A percentile compares a stretch with the other conserved stretches of the same genome.
Evolutionary conservation across 148 eudicot species (phyloP).

Genomic region (Tetragonia tetragonoides): DNA sequence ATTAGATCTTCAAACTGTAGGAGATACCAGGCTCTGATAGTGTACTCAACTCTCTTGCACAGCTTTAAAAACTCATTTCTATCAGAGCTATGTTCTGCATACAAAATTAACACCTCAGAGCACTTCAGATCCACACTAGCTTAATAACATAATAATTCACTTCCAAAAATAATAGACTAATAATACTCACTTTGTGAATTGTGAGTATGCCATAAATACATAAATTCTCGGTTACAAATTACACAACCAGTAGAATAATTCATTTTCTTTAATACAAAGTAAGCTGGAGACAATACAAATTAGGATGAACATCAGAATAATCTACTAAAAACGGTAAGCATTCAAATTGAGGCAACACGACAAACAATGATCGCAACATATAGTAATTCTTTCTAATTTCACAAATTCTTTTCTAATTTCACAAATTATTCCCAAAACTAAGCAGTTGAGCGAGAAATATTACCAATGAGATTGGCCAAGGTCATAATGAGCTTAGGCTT

Average conservation of each 20-base stretch:
- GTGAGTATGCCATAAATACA: too few species aligned
- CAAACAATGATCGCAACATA: too few species aligned
- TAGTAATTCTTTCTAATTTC: too few species aligned
- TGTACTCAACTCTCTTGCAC: constrained; percentile 87
- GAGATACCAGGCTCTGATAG: constrained; percentile 88
- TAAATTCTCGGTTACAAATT: too few species aligned
- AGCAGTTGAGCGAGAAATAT: neutral
- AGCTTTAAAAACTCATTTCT: constrained; percentile 76
- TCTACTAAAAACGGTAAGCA: neutral
- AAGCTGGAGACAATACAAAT: too few species aligned
- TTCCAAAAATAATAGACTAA: neutral
- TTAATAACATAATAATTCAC: neutral
- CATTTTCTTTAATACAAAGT: too few species aligned
- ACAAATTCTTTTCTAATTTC: neutral
- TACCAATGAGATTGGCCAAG: constrained; percentile 84
- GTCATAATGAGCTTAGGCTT: constrained; percentile 77
- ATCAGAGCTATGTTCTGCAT: constrained; percentile 66
- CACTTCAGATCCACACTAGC: neutral
- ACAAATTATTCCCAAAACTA: neutral
- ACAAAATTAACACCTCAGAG: neutral
- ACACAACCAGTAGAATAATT: too few species aligned
- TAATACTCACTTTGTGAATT: too few species aligned
- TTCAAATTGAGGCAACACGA: neutral
- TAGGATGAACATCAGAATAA: too few species aligned
- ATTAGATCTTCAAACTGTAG: constrained; percentile 91